A percentile compares a stretch with the other conserved stretches of the same genome.
Evolutionary conservation across 2,329 filamentous ascomycete species (phyloP).

Genomic region (Didymella keratinophila): DNA sequence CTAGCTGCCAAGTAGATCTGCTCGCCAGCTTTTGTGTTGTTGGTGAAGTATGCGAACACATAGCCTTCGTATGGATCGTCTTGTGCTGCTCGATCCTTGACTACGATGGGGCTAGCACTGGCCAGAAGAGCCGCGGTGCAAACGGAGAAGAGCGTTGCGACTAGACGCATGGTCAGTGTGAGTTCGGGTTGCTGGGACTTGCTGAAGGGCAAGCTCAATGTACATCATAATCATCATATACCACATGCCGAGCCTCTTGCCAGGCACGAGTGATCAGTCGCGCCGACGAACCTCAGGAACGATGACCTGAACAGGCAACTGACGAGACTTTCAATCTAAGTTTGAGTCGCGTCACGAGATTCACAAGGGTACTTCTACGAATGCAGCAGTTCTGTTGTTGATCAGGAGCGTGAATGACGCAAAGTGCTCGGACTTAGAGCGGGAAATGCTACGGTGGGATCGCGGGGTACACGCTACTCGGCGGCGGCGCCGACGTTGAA

Average conservation of each 20-base stretch:
- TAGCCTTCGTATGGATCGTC: conserved; percentile 56
- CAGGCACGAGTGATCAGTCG: neutral
- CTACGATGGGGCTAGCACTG: conserved; percentile 21
- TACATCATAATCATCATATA: conserved; percentile 12
- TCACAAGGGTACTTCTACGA: neutral
- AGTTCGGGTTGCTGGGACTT: neutral
- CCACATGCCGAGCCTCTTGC: neutral
- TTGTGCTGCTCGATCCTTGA: conserved; percentile 41
- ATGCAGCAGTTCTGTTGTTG: conserved; percentile 10
- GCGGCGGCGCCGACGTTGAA: conserved; percentile 11
- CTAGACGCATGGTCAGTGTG: conserved; percentile 9
- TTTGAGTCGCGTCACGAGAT: conserved; percentile 4
- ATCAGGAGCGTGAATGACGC: conserved; percentile 7
- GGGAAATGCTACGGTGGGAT: conserved; percentile 5
- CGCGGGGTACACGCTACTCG: conserved; percentile 9
- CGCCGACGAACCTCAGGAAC: conserved; percentile 6
- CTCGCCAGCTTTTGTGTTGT: conserved; percentile 55
- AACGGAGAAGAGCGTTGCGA: conserved; percentile 5
- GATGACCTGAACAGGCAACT: conserved; percentile 12
- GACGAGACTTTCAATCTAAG: conserved; percentile 8
- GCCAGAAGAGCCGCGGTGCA: conserved; percentile 12
- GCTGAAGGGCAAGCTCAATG: neutral
- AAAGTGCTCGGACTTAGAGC: neutral
- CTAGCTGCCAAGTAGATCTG: conserved; percentile 63
- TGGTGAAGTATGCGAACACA: conserved; percentile 62